These are phyloP conservation scores for Colletotrichum trifolii DNA, from an alignment of 2,329 filamentous ascomycete species.

Conservation along the genomic window DNA sequence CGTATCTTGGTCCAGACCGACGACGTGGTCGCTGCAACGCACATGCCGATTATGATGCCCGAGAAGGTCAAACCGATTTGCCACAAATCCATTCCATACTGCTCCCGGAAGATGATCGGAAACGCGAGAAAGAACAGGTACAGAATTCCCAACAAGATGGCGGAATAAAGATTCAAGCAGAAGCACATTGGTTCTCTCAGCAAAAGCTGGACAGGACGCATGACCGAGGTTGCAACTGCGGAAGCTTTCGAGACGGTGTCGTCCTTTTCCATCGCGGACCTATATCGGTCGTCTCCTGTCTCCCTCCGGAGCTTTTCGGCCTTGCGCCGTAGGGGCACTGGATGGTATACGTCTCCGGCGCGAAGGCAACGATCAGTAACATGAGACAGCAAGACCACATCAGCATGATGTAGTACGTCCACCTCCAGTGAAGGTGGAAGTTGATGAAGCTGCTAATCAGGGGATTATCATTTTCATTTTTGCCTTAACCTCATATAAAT, in stretches of 20 bases:
- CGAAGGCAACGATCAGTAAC: slow-evolving; percentile 72
- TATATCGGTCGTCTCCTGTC: slow-evolving; percentile 79
- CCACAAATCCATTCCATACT: slow-evolving; percentile 81
- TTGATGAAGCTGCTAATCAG: slow-evolving; percentile 86
- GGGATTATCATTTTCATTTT: too few species aligned
- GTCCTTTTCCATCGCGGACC: slow-evolving; percentile 78
- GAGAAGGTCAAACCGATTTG: slow-evolving; percentile 82
- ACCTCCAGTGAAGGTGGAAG: slow-evolving; percentile 77
- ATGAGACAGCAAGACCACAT: slow-evolving; percentile 80
- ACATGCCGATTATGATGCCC: slow-evolving; percentile 75
- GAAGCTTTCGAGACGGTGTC: slow-evolving; percentile 65
- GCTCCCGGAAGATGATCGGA: slow-evolving; percentile 77
- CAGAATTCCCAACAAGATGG: slow-evolving; percentile 83
- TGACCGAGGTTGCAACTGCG: slow-evolving; percentile 64
- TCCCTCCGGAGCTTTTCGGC: slow-evolving; percentile 75
- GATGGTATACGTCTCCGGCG: slow-evolving; percentile 92
- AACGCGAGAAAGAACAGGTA: slow-evolving; percentile 96
- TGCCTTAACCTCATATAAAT: too few species aligned
- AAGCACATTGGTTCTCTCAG: slow-evolving; percentile 86
- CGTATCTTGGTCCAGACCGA: slow-evolving; percentile 74
- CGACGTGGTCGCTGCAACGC: slow-evolving; percentile 67
- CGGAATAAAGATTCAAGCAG: slow-evolving; percentile 82
- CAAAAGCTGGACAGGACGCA: slow-evolving; percentile 82
- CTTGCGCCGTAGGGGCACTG: slow-evolving; percentile 77
- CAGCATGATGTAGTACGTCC: slow-evolving; percentile 85